phyloP scores from a whole-genome alignment of 345 rosid genomes.

The Eucalyptus albens region DNA sequence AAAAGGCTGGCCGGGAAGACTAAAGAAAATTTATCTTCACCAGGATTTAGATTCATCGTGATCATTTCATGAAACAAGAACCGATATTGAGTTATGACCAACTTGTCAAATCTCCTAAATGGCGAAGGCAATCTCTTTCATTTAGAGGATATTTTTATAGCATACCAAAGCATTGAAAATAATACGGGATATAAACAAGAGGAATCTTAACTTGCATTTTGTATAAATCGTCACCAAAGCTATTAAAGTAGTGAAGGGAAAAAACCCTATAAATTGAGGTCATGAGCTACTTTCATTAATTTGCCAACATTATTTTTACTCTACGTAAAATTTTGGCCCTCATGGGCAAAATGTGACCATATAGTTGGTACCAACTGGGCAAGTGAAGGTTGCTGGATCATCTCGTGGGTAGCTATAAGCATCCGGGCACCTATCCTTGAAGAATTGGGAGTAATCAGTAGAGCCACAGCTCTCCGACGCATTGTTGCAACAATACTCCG shows the following conservation, averaged over 20 bases:
- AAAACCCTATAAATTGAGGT: neutral
- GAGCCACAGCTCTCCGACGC: neutral
- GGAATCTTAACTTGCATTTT: too few relatives aligned
- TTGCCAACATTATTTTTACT: neutral
- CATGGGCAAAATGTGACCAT: conserved; percentile 12
- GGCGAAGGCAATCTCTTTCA: too few relatives aligned
- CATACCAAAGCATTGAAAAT: too few relatives aligned
- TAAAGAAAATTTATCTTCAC: neutral
- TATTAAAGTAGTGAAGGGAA: too few relatives aligned
- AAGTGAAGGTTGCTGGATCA: conserved; percentile 7
- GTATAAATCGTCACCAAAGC: too few relatives aligned
- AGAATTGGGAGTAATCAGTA: neutral
- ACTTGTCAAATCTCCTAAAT: too few relatives aligned
- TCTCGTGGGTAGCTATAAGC: conserved; percentile 15
- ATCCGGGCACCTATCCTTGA: conserved; percentile 3
- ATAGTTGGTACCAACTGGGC: conserved; percentile 8
- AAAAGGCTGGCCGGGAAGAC: neutral
- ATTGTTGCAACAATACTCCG: neutral
- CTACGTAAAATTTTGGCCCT: neutral
- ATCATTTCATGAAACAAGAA: too few relatives aligned
- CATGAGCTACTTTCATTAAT: neutral
- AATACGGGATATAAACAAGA: too few relatives aligned
- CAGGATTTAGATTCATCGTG: neutral
- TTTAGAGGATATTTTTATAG: too few relatives aligned
- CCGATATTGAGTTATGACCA: too few relatives aligned